Percentiles rank a stretch among this genome's conserved stretches.
These are phyloP conservation scores for Botrytis fabae DNA, from an alignment of 2,329 filamentous ascomycete species.

Conservation along the genomic window DNA sequence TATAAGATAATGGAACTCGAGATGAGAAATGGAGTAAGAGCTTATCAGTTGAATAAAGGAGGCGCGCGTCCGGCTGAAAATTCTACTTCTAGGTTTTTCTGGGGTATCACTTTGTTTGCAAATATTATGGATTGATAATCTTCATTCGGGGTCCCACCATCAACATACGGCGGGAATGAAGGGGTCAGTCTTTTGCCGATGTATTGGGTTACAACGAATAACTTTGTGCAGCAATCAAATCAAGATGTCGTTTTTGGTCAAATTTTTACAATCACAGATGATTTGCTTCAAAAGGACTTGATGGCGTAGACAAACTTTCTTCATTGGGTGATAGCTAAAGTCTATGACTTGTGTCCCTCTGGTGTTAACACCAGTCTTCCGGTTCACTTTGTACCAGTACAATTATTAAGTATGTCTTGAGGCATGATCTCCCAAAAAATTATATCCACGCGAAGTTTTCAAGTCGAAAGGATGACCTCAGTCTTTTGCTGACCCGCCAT, in stretches of 20 bases:
- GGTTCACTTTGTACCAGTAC: not conserved
- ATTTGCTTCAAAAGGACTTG: not conserved
- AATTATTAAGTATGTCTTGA: not conserved
- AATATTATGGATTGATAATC: no score
- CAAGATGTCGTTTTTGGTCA: conserved; percentile 20
- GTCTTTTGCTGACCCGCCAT: not conserved
- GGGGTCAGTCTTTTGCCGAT: not conserved
- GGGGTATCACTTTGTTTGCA: no score
- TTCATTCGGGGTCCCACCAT: not conserved
- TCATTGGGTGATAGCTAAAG: no score
- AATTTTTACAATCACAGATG: not conserved
- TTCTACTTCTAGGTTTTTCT: no score
- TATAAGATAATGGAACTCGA: no score
- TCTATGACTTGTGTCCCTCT: no score
- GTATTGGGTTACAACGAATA: not conserved
- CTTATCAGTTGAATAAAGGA: no score
- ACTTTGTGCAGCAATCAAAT: not conserved
- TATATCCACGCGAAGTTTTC: no score
- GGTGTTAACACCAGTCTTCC: not conserved
- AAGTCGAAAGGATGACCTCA: not conserved
- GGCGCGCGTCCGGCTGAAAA: no score
- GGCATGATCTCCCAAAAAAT: not conserved
- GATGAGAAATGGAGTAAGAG: no score
- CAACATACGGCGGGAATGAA: not conserved
- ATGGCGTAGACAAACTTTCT: no score